These are phyloP conservation scores for Hura crepitans DNA, from an alignment of 441 rosid species.

Conservation along the genomic window DNA sequence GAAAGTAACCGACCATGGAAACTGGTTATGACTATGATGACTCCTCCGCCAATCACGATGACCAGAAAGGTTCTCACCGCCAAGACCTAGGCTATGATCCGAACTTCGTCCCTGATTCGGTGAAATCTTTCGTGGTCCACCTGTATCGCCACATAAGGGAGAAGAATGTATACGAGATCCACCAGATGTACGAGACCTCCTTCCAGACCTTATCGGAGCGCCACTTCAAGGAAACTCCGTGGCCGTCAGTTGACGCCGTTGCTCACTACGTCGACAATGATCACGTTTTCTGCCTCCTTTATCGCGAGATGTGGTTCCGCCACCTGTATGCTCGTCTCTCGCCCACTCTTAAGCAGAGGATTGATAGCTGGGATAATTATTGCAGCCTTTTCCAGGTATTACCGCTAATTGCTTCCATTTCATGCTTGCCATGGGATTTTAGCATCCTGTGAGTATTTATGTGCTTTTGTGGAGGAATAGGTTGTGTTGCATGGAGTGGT, in stretches of 20 bases:
- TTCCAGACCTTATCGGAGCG: constrained; percentile 83
- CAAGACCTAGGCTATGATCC: constrained; percentile 69
- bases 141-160: constrained; percentile 91
- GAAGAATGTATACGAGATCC: constrained; percentile 97
- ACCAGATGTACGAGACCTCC: constrained; percentile 97
- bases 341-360: constrained; percentile 85
- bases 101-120: constrained; percentile 83
- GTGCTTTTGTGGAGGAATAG: constrained; percentile 30
- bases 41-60: constrained; percentile 38
- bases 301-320: constrained; percentile 98
- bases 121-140: constrained; percentile 85
- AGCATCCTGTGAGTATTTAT: neutral
- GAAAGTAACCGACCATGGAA: constrained; percentile 34
- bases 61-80: constrained; percentile 21
- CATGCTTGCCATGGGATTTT: neutral
- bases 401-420: neutral
- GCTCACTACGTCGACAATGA: constrained; percentile 81
- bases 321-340: constrained; percentile 82
- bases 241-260: constrained; percentile 93
- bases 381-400: constrained; percentile 84
- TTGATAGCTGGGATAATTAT: constrained; percentile 93
- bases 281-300: constrained; percentile 82
- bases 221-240: constrained; percentile 83
- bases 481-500: constrained; percentile 95
- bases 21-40: constrained; percentile 55